These are phyloP conservation scores for Fusarium cyanostomum DNA, from an alignment of 2,329 filamentous ascomycete genomes.

Conservation along the genomic window DNA sequence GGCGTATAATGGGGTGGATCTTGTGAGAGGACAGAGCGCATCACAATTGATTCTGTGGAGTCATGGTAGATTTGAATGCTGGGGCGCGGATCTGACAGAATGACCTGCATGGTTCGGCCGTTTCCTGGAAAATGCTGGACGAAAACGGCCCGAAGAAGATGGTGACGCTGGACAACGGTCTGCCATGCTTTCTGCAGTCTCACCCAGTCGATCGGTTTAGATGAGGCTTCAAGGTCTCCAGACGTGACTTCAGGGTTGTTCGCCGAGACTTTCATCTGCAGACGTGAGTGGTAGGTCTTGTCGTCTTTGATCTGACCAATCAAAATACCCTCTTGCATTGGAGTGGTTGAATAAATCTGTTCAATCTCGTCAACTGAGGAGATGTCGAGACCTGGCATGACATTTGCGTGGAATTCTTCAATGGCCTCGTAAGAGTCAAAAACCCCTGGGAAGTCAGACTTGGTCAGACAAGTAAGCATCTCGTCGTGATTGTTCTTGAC, in stretches of 20 bases:
- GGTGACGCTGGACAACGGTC: neutral
- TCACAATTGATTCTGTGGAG: neutral
- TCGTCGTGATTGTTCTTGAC: neutral
- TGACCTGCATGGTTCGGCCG: neutral
- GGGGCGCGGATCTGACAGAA: neutral
- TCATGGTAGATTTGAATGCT: neutral
- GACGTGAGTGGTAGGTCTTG: neutral
- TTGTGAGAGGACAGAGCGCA: neutral
- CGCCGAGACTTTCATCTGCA: neutral
- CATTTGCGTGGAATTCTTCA: neutral
- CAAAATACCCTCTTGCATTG: constrained; percentile 5
- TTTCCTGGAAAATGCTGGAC: neutral
- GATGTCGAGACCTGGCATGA: neutral
- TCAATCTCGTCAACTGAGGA: neutral
- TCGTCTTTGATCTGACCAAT: constrained; percentile 1
- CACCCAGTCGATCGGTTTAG: neutral
- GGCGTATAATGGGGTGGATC: neutral
- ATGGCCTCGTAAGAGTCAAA: neutral
- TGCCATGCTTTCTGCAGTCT: constrained; percentile 1
- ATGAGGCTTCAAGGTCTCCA: no score
- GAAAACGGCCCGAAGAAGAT: neutral
- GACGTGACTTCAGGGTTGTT: no score
- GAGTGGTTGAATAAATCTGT: neutral
- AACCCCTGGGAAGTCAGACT: constrained; percentile 3
- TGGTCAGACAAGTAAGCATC: neutral